Percentiles rank a stretch among this genome's conserved stretches.
These are phyloP conservation scores for Ceratobasidium papillatum DNA, from an alignment of 1,284 basidiomycete genomes.

Conservation along the genomic window DNA sequence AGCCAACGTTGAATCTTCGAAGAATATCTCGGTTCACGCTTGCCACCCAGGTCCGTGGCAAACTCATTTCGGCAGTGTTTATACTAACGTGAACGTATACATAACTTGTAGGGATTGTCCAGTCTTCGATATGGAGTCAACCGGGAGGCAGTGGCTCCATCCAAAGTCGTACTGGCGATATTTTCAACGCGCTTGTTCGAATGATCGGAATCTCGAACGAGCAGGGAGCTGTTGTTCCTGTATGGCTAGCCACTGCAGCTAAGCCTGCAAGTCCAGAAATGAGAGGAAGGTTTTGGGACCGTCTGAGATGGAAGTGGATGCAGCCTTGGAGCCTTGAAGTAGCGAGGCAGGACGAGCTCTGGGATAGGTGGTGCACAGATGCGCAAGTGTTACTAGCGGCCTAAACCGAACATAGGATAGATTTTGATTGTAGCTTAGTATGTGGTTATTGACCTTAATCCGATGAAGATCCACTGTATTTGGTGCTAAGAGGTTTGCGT, in stretches of 20 bases:
- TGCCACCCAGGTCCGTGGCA: constrained; percentile 41
- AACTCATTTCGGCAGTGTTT: background rate
- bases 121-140: constrained; percentile 22
- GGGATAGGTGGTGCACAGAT: constrained; percentile 30
- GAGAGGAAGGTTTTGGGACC: constrained; percentile 42
- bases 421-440: too few relatives aligned
- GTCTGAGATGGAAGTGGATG: constrained; percentile 42
- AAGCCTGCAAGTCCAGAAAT: constrained; percentile 30
- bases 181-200: background rate
- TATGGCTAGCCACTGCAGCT: constrained; percentile 34
- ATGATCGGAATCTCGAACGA: constrained; percentile 39
- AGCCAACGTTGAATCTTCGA: constrained; percentile 4
- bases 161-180: background rate
- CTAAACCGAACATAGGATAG: too few relatives aligned
- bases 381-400: background rate
- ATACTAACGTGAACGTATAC: background rate
- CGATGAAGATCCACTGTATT: too few relatives aligned
- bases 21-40: constrained; percentile 33
- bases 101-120: constrained; percentile 3
- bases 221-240: constrained; percentile 39
- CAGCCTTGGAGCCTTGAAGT: constrained; percentile 27
- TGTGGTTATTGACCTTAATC: too few relatives aligned
- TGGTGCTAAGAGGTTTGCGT: too few relatives aligned
- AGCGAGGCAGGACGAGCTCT: constrained; percentile 21
- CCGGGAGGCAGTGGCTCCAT: background rate